These are phyloP conservation scores for Beauveria pseudobassiana DNA, from an alignment of 2,329 filamentous ascomycete species.

Conservation along the genomic window DNA sequence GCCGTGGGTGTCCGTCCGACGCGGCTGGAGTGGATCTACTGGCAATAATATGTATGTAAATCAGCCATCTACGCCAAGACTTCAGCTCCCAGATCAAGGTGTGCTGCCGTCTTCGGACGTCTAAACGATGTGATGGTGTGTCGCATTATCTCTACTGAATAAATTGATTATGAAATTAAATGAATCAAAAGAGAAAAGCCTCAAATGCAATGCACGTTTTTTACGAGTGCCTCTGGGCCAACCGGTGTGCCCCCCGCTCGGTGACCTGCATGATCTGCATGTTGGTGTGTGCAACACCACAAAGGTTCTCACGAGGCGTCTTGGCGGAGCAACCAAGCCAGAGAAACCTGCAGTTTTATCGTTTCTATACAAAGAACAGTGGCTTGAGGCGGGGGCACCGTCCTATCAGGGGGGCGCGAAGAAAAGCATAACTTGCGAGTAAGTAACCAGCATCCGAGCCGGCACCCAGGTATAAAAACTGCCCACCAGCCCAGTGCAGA, in stretches of 20 bases:
- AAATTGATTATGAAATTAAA: neutral
- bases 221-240: no score
- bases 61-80: neutral
- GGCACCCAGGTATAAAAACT: neutral
- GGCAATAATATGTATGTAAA: slow-evolving; percentile 2
- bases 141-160: neutral
- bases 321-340: slow-evolving; percentile 2
- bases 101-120: no score
- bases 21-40: neutral
- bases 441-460: neutral
- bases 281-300: neutral
- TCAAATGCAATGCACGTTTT: no score
- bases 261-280: neutral
- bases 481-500: neutral
- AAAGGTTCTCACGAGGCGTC: slow-evolving; percentile 12
- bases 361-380: neutral
- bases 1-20: neutral
- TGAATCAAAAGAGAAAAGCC: neutral
- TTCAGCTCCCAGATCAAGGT: neutral
- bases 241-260: neutral
- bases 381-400: neutral
- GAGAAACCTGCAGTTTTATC: neutral
- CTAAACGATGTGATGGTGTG: no score
- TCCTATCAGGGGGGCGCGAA: neutral
- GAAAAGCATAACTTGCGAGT: neutral